These are phyloP conservation scores for Coniophora puteana DNA, from an alignment of 1,284 basidiomycete genomes.

Conservation along the genomic window DNA sequence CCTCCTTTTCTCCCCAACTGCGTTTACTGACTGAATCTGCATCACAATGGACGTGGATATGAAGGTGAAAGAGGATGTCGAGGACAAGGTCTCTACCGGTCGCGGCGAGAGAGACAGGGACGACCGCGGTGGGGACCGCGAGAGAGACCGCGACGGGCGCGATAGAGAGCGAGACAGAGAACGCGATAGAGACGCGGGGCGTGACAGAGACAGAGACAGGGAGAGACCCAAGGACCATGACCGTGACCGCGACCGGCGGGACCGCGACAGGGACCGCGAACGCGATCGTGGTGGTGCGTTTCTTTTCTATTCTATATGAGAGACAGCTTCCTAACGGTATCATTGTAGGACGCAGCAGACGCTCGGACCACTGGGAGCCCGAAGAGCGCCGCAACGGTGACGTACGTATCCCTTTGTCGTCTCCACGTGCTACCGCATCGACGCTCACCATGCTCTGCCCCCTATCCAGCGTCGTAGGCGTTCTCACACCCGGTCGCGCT, in stretches of 20 bases:
- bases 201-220: slow-evolving; percentile 37
- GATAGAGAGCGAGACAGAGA: slow-evolving; percentile 49
- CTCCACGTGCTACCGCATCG: slow-evolving; percentile 3
- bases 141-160: slow-evolving; percentile 38
- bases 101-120: slow-evolving; percentile 34
- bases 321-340: neutral
- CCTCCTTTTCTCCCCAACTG: slow-evolving; percentile 2
- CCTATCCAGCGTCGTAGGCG: slow-evolving; percentile 48
- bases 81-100: slow-evolving; percentile 42
- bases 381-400: slow-evolving; percentile 63
- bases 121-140: slow-evolving; percentile 28
- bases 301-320: slow-evolving; percentile 2
- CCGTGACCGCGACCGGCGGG: slow-evolving; percentile 38
- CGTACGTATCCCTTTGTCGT: slow-evolving; percentile 33
- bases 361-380: slow-evolving; percentile 77
- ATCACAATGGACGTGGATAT: slow-evolving; percentile 71
- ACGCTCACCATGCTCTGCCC: slow-evolving; percentile 7
- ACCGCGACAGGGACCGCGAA: slow-evolving; percentile 43
- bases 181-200: slow-evolving; percentile 45
- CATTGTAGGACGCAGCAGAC: slow-evolving; percentile 41
- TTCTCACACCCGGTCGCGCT: slow-evolving; percentile 54
- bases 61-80: slow-evolving; percentile 68
- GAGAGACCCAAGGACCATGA: slow-evolving; percentile 35
- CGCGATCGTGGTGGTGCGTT: slow-evolving; percentile 50
- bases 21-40: neutral